Base-by-base conservation (phyloP, 768 basidiomycete species). In the Suillus tomentosus region DNA sequence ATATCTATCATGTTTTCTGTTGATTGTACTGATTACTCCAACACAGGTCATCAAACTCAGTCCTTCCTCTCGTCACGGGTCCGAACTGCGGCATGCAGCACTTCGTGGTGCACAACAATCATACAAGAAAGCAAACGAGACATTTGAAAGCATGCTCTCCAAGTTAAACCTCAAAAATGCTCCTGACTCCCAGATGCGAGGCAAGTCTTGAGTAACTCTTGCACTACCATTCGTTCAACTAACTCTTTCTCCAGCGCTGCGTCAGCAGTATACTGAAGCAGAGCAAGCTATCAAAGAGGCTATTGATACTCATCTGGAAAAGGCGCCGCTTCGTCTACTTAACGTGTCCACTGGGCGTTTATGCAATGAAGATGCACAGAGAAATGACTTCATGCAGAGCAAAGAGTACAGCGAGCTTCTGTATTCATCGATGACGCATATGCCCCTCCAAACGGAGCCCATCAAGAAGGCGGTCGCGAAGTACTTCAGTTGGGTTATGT, bases 301-400 rank as follows among this genome's bases (percentile, higher is more conserved):
- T 13, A 48, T 48, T 13, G 47, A 48, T 22, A 13, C 47, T 48
- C 47, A 48, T 22, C 5, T 48, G 11, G 47, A 48, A 48, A 22
- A 48, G 22, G n/a, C 47, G 2, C 47, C 47, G 5, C 47, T 48
- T 48, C 47, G 47, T 48, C 47, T 48, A 6, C 22, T 48, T 13
- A 48, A 48, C n/a, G 22, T 6, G 11, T 48, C 22, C 13, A 48
- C n/a, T 22, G 47, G 47, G 47, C 22, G 11, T 48, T 22, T 48
- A 14, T 48, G 47, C n/a, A 48, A 48, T 22, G 22, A 48, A 48
- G 47, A 22, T 48, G 47, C 47, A 48, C 47, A 48, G 47, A 48
- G n/a, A 22, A 6, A 48, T 14, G 22, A 13, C 47, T 48, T 48
- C 47, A 48, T 48, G 47, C 22, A 48, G 22, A 48, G 47, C 47